Base-by-base conservation (phyloP, 2,329 filamentous ascomycete species). In the Alternaria longipes region DNA sequence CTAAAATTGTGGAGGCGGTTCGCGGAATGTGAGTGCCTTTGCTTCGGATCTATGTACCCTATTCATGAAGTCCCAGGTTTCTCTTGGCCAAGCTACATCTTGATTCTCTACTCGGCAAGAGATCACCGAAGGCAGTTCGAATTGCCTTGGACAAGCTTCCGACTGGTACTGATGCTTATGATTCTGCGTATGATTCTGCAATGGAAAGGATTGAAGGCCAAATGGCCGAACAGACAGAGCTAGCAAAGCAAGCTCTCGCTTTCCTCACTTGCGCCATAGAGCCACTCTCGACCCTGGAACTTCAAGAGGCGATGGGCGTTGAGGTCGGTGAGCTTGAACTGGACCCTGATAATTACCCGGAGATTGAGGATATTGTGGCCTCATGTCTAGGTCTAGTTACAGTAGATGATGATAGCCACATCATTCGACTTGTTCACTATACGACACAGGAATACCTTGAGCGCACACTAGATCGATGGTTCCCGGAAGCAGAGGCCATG, bases 381-480 rank as follows among this genome's bases (percentile, higher is more conserved):
- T 14, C 32, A 34, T 34, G 32, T 3, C 12, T 34, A 0, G 32
- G 32, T 3, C 12, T 34, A 16, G 14, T 34, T 0, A 34, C 32
- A 0, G 5, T 34, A 16, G 11, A 34, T 1, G 32, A 34, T 1
- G 32, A 34, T 0, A 7, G 32, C 0, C 0, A 0, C 5, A 34
- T 34, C 0, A 34, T 16, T 7, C 32, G 14, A 16, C 32, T 34
- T 16, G 32, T 34, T 34, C 32, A 34, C 14, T 16, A 34, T 14
- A 34, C 32, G 1, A 34, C 32, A 3, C 32, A 34, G 3, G 32
- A 34, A 14, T 34, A 34, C 14, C 32, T 34, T 3, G 14, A 34
- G 32, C 32, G 32, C 0, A 34, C 32, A 14, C 1, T 34, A 14
- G 14, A 16, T 6, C 32, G 12, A 1, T 34, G 32, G 32, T 34